phyloP scores from a whole-genome alignment of 2,329 filamentous ascomycete species.

The Monosporascus sp. region DNA sequence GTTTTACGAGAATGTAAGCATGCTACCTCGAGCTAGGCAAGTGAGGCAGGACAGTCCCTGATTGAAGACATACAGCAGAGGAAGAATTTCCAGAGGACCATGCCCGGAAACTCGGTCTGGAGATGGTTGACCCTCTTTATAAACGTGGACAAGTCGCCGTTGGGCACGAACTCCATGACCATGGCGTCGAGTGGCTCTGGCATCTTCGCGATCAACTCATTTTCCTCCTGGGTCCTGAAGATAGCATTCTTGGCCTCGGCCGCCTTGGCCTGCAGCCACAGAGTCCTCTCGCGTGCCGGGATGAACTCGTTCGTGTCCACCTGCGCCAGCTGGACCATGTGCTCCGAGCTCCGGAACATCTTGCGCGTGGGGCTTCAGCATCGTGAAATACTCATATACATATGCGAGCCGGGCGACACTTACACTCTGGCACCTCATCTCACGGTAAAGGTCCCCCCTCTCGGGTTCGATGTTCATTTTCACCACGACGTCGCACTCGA shows the following conservation, averaged over 20 bases:
- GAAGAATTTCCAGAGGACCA: constrained; percentile 11
- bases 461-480: not conserved
- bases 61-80: constrained; percentile 9
- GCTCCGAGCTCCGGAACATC: not conserved
- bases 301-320: not conserved
- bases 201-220: not conserved
- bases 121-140: constrained; percentile 2
- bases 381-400: no score
- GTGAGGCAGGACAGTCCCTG: no score
- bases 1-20: not conserved
- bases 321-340: not conserved
- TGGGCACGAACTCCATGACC: constrained; percentile 11
- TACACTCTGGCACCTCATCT: not conserved
- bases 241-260: not conserved
- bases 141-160: constrained; percentile 8
- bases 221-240: constrained; percentile 4
- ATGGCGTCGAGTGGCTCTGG: constrained; percentile 1
- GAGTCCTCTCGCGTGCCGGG: no score
- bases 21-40: not conserved
- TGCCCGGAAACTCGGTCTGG: constrained; percentile 4
- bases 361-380: not conserved
- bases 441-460: not conserved
- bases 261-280: not conserved
- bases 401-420: not conserved
- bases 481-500: not conserved